Evolutionary conservation across 1,139 yeast genomes (phyloP).

Genomic region (Arxiozyma slooffiae): DNA sequence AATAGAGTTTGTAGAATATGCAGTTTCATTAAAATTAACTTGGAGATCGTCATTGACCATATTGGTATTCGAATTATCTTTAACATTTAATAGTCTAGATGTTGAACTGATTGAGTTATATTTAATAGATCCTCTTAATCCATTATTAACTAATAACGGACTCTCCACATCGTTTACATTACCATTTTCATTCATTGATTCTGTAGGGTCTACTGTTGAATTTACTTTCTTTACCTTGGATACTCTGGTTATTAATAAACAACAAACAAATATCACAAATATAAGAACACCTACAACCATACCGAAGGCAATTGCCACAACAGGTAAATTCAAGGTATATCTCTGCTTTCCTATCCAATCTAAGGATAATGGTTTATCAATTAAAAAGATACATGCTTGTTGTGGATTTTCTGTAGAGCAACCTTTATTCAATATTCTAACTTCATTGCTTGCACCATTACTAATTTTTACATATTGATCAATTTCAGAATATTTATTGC

Average conservation of each 20-base stretch:
- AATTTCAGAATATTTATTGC: conserved; percentile 36
- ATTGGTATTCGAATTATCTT: not conserved
- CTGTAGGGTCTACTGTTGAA: not conserved
- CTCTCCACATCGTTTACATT: not conserved
- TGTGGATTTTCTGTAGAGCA: conserved; percentile 42
- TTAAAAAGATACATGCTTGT: conserved; percentile 48
- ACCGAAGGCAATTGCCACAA: conserved; percentile 59
- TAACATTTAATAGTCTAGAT: not conserved
- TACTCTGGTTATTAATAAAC: conserved; percentile 12
- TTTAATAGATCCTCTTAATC: not conserved
- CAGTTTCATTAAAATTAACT: not conserved
- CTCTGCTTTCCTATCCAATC: conserved; percentile 49
- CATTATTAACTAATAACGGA: not conserved
- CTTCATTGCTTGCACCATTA: conserved; percentile 55
- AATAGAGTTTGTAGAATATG: conserved; percentile 5
- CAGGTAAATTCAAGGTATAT: conserved; percentile 52
- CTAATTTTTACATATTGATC: conserved; percentile 24
- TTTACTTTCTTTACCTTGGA: not conserved
- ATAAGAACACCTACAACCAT: conserved; percentile 43
- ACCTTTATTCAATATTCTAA: conserved; percentile 57
- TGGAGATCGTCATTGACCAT: not conserved
- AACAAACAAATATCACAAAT: conserved; percentile 32
- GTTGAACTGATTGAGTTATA: not conserved
- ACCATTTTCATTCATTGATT: not conserved
- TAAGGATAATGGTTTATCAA: conserved; percentile 60